Evolutionary conservation across 2,329 filamentous ascomycete species (phyloP).

Genomic region (Colletotrichum sansevieriae): DNA sequence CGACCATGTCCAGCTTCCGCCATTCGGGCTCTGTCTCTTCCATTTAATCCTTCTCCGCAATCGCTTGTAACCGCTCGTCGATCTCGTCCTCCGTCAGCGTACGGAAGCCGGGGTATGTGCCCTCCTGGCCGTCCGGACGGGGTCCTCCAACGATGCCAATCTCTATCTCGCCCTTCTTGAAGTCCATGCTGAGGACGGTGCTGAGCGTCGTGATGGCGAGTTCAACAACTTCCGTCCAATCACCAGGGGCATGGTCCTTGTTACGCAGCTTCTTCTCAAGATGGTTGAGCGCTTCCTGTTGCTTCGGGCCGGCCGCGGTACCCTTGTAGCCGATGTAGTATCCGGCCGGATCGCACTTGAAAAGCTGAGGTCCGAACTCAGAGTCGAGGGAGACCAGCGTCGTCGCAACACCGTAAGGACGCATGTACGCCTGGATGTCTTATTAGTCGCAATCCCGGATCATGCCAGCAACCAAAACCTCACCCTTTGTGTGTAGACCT

Average conservation of each 20-base stretch:
- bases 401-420: constrained; percentile 93
- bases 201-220: constrained; percentile 94
- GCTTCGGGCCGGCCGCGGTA: constrained; percentile 96
- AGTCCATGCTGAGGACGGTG: constrained; percentile 97
- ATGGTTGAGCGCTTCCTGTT: constrained; percentile 98
- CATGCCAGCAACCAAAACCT: constrained; percentile 44
- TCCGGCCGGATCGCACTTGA: constrained; percentile 97
- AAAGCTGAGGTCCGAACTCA: constrained; percentile 93
- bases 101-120: constrained; percentile 83
- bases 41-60: constrained; percentile 95
- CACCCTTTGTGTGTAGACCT: constrained; percentile 98
- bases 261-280: constrained; percentile 99
- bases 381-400: constrained; percentile 95
- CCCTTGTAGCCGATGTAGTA: constrained; percentile 99
- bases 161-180: constrained; percentile 99
- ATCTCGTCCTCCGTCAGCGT: constrained; percentile 97
- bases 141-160: constrained; percentile 97
- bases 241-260: constrained; percentile 93
- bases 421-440: constrained; percentile 84
- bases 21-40: constrained; percentile 36
- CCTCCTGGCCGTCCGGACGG: constrained; percentile 83
- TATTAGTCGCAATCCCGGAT: constrained; percentile 43
- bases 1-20: constrained; percentile 31
- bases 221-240: constrained; percentile 98
- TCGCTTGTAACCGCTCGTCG: constrained; percentile 96